Evolutionary conservation across 208 protist genomes (phyloP).

Genomic region (Acanthamoeba polyphaga): DNA sequence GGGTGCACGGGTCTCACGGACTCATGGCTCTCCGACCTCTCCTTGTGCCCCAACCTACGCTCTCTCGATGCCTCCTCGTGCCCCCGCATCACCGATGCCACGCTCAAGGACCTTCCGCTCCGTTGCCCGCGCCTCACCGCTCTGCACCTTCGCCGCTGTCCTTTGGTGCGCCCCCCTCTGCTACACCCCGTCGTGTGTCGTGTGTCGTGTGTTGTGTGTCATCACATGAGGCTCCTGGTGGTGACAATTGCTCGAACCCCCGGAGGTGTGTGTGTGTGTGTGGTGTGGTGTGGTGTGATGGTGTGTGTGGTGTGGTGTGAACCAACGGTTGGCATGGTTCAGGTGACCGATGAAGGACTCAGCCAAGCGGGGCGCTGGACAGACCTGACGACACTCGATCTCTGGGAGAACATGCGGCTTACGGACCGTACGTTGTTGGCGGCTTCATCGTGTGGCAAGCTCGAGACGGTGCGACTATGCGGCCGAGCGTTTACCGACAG

Average conservation of each 20-base stretch:
- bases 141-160: background rate
- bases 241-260: too few species aligned
- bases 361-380: background rate
- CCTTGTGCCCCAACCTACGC: background rate
- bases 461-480: background rate
- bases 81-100: conserved; percentile 1
- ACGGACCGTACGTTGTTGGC: background rate
- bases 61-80: background rate
- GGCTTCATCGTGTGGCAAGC: background rate
- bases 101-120: background rate
- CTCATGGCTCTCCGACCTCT: background rate
- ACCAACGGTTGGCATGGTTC: background rate
- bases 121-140: background rate
- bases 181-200: too few species aligned
- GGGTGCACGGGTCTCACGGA: background rate
- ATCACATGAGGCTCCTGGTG: too few species aligned
- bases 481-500: background rate
- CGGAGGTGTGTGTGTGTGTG: too few species aligned
- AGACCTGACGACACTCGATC: background rate
- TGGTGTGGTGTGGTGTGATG: too few species aligned
- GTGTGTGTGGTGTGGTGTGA: too few species aligned
- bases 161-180: background rate
- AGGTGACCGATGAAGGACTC: background rate
- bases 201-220: too few species aligned
- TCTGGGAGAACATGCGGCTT: background rate